These are phyloP conservation scores for Chrysosporium queenslandicum DNA, from an alignment of 2,329 filamentous ascomycete genomes.

Conservation along the genomic window DNA sequence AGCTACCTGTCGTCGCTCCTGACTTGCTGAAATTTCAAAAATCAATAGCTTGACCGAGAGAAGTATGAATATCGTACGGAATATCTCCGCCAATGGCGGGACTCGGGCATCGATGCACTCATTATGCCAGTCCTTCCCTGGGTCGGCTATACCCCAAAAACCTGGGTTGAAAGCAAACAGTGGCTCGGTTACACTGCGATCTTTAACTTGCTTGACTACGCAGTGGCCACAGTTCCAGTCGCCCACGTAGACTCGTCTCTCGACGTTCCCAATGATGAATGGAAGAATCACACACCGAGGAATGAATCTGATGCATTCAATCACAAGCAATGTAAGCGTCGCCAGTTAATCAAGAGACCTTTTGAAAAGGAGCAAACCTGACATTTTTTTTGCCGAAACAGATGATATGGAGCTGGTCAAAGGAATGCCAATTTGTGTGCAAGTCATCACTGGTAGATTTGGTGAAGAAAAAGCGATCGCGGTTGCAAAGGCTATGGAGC, in stretches of 20 bases:
- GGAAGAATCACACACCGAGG: constrained; percentile 25
- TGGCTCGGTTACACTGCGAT: constrained; percentile 51
- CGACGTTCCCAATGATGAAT: constrained; percentile 30
- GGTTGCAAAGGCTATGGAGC: constrained; percentile 24
- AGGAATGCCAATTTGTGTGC: constrained; percentile 29
- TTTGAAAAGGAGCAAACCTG: neutral
- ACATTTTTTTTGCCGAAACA: constrained; percentile 8
- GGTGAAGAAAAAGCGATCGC: constrained; percentile 29
- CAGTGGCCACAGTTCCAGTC: constrained; percentile 52
- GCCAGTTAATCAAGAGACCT: constrained; percentile 31
- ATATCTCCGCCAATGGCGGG: constrained; percentile 26
- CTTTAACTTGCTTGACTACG: constrained; percentile 62
- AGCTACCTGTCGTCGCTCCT: neutral
- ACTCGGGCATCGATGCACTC: constrained; percentile 26
- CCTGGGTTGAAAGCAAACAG: constrained; percentile 28
- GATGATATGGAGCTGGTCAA: constrained; percentile 27
- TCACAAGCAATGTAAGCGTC: constrained; percentile 38
- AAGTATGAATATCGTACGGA: constrained; percentile 24
- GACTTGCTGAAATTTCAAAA: neutral
- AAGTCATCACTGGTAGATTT: constrained; percentile 27
- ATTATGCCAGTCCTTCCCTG: constrained; percentile 28
- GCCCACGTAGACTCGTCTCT: constrained; percentile 34
- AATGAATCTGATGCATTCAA: constrained; percentile 42
- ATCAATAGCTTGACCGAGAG: constrained; percentile 23
- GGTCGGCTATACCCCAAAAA: constrained; percentile 27